Percentiles rank a stretch among this genome's conserved stretches.
Evolutionary conservation across 306 rosid genomes (phyloP).

Genomic region (Citrullus colocynthis): DNA sequence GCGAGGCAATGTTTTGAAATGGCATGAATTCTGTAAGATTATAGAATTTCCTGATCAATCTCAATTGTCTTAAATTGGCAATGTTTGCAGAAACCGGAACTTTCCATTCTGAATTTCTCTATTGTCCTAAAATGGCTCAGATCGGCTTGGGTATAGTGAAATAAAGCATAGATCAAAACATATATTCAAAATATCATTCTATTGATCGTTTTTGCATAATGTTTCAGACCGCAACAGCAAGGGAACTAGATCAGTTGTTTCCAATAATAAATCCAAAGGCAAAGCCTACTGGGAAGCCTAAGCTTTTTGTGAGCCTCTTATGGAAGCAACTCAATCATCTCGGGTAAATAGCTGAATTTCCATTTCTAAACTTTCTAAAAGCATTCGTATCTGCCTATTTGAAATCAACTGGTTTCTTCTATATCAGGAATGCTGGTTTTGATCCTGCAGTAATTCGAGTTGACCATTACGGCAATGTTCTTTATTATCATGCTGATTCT

Average conservation of each 20-base stretch:
- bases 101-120: background rate
- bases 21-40: background rate
- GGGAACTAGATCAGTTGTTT: constrained; percentile 51
- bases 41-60: background rate
- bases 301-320: constrained; percentile 57
- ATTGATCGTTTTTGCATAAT: background rate
- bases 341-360: constrained; percentile 41
- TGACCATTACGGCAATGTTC: constrained; percentile 74
- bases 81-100: background rate
- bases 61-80: background rate
- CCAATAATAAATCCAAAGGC: constrained; percentile 63
- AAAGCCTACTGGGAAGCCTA: constrained; percentile 60
- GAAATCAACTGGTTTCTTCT: background rate
- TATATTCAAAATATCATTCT: background rate
- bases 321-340: constrained; percentile 96
- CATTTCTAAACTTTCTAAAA: background rate
- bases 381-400: background rate
- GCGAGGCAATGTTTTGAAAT: background rate
- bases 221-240: constrained; percentile 38
- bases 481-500: constrained; percentile 85
- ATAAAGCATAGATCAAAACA: too few relatives aligned
- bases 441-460: constrained; percentile 89
- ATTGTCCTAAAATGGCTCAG: background rate
- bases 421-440: constrained; percentile 86
- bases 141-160: too few relatives aligned